Base-by-base conservation (phyloP, 805 yeast species). In the Metschnikowia kofuensis region DNA sequence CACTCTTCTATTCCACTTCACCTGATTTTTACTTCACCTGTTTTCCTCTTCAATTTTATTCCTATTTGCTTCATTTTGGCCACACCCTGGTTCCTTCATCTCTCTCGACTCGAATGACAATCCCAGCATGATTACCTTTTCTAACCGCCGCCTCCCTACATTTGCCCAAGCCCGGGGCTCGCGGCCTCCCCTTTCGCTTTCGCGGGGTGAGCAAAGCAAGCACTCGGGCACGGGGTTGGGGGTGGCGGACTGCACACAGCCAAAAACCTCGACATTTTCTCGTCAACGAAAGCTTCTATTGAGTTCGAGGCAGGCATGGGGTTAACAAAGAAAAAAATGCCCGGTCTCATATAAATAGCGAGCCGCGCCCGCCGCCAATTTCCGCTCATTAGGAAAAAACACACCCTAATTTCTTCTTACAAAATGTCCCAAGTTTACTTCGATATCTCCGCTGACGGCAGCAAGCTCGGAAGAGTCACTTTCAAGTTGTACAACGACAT, bases 401-500 rank as follows among this genome's bases (percentile, higher is more conserved):
- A 30, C 32, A 30, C 32, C 32, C 6, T 30, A 12, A 30, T 10
- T 10, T 3, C 32, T 30, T 12, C 27, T 10, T 12, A 27, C 8
- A 41, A 37, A 41, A 83, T 84, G 89, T 75, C 87, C 60, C 76
- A 82, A 68, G 92, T 87, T 64, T 87, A 75, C 79, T 88, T 88
- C 77, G 94, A 87, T 68, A 80, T 85, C 64, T 80, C 91, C 65
- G 87, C 86, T 60, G 80, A 85, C 76, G 91, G 88, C 62, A 54
- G 67, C 51, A 70, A 71, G 56, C 75, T 86, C 67, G 96, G 96
- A 65, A 85, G 89, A 76, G 76, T 92, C 66, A 79, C 80, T 68
- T 92, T 92, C 86, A 77, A 89, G 72, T 82, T 90, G 68, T 89
- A 84, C 84, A 82, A 86, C 78, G 91, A 87, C 66, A 87, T 85